phyloP scores from a whole-genome alignment of 208 protist genomes.

The Trypanosoma congolense region DNA sequence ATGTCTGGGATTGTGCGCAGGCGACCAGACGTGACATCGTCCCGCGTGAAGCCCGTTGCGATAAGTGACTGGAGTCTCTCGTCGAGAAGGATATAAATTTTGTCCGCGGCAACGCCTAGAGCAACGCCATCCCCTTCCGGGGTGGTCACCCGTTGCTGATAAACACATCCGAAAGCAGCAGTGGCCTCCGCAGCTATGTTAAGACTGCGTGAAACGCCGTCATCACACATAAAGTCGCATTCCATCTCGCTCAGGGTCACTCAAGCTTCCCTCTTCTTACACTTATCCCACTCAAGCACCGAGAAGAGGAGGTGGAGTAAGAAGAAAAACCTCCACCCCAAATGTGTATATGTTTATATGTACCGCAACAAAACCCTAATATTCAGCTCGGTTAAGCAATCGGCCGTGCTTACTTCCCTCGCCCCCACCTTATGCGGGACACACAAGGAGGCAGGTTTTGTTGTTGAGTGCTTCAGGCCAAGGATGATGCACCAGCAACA shows the following conservation, averaged over 20 bases:
- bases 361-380: too few relatives aligned
- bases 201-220: conserved; percentile 15
- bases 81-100: conserved; percentile 29
- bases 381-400: too few relatives aligned
- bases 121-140: conserved; percentile 8
- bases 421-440: too few relatives aligned
- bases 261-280: too few relatives aligned
- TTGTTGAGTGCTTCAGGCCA: too few relatives aligned
- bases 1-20: conserved; percentile 8
- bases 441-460: too few relatives aligned
- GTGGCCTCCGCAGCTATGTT: conserved; percentile 19
- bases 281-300: too few relatives aligned
- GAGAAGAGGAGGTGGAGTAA: too few relatives aligned
- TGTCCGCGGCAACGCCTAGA: conserved; percentile 11
- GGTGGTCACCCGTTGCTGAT: conserved; percentile 16
- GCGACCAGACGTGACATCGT: conserved; percentile 15
- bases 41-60: conserved; percentile 17
- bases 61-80: conserved; percentile 3
- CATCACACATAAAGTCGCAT: conserved; percentile 26
- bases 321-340: too few relatives aligned
- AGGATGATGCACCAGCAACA: too few relatives aligned
- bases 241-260: conserved; percentile 9
- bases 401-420: neutral
- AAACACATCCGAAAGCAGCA: conserved; percentile 15
- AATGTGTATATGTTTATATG: too few relatives aligned